A percentile compares a stretch with the other conserved stretches of the same genome.
phyloP scores from a whole-genome alignment of 2,329 filamentous ascomycete genomes.

The Trichoderma koningiopsis region DNA sequence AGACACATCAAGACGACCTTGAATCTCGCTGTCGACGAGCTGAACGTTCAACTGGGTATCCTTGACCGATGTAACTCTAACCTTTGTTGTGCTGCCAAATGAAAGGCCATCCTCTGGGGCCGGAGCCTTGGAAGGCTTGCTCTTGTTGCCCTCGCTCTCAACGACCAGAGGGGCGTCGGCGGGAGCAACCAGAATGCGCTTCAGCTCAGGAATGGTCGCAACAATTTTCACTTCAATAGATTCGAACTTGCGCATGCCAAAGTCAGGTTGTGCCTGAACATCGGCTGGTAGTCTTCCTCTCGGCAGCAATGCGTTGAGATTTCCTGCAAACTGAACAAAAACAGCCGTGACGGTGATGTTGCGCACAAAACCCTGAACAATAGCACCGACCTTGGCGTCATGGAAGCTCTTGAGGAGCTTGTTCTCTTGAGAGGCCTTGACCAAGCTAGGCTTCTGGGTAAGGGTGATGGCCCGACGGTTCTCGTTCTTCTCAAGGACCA shows the following conservation, averaged over 20 bases:
- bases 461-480: slow-evolving; percentile 74
- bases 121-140: slow-evolving; percentile 37
- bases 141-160: slow-evolving; percentile 44
- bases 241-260: slow-evolving; percentile 77
- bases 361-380: slow-evolving; percentile 77
- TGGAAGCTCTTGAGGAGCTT: slow-evolving; percentile 72
- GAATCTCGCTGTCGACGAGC: slow-evolving; percentile 70
- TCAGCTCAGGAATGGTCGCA: slow-evolving; percentile 69
- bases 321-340: slow-evolving; percentile 85
- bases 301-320: slow-evolving; percentile 75
- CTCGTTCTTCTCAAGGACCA: slow-evolving; percentile 84
- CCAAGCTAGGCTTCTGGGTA: slow-evolving; percentile 79
- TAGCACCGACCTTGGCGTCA: slow-evolving; percentile 68
- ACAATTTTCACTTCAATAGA: slow-evolving; percentile 72
- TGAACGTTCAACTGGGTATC: slow-evolving; percentile 91
- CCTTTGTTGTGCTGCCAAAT: slow-evolving; percentile 73
- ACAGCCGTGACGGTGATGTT: slow-evolving; percentile 80
- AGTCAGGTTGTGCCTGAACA: slow-evolving; percentile 66
- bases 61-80: slow-evolving; percentile 80
- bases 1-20: slow-evolving; percentile 91
- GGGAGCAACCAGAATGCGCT: slow-evolving; percentile 64
- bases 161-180: slow-evolving; percentile 44
- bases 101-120: slow-evolving; percentile 68
- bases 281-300: slow-evolving; percentile 77
- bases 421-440: slow-evolving; percentile 73